A percentile compares a stretch with the other conserved stretches of the same genome.
Evolutionary conservation across 768 basidiomycete species (phyloP).

Genomic region (Tricholoma bakamatsutake): DNA sequence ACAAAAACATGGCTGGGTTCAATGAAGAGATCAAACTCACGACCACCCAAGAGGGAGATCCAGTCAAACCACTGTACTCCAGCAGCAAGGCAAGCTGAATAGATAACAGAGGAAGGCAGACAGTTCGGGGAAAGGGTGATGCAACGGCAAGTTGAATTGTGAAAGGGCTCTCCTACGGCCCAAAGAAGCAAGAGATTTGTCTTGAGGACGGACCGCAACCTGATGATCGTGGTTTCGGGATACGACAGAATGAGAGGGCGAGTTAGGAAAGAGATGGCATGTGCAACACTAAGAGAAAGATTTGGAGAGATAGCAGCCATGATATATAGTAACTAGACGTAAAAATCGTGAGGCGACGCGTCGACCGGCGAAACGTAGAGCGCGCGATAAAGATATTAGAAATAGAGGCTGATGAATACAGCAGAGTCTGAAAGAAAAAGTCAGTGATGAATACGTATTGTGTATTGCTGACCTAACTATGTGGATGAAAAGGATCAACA

Average conservation of each 20-base stretch:
- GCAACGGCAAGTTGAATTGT: constrained; percentile 68
- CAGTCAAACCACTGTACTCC: constrained; percentile 79
- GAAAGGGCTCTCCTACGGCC: constrained; percentile 56
- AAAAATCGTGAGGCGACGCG: constrained; percentile 4
- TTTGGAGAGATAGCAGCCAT: constrained; percentile 35
- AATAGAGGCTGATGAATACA: constrained; percentile 16
- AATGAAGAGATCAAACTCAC: constrained; percentile 74
- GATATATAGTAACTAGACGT: constrained; percentile 15
- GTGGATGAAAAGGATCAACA: constrained; percentile 1
- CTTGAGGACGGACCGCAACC: constrained; percentile 68
- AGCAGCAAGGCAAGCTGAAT: constrained; percentile 62
- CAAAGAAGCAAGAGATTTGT: constrained; percentile 68
- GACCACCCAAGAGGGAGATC: constrained; percentile 62
- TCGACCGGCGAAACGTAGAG: constrained; percentile 58
- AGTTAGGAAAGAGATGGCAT: constrained; percentile 71
- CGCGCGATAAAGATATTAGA: constrained; percentile 3
- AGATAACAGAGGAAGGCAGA: constrained; percentile 65
- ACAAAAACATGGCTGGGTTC: constrained; percentile 76
- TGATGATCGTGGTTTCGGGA: constrained; percentile 56
- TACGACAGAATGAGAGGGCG: constrained; percentile 53
- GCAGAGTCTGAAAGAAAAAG: constrained; percentile 1
- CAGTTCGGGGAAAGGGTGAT: constrained; percentile 65
- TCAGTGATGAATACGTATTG: background rate
- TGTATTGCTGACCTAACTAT: constrained; percentile 2
- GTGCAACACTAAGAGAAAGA: constrained; percentile 64